A percentile compares a stretch with the other conserved stretches of the same genome.
Conservation (phyloP, 2,329 filamentous ascomycete genomes). For the Trichothecium roseum region DNA sequence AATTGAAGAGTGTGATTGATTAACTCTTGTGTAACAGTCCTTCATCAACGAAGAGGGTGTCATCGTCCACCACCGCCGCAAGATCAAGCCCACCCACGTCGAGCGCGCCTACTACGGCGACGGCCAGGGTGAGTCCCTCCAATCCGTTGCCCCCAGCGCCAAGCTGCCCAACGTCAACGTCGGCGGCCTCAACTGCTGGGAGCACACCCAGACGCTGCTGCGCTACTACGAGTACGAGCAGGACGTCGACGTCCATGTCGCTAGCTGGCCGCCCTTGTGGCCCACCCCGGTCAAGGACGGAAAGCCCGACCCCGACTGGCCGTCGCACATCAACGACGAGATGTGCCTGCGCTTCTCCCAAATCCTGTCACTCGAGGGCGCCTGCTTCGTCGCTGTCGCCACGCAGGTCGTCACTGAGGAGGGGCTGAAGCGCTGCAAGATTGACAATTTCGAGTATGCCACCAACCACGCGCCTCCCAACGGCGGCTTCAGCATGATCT, state of each 20-base stretch:
- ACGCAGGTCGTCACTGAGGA: conserved; percentile 32
- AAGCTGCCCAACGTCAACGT: conserved; percentile 25
- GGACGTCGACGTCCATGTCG: conserved; percentile 33
- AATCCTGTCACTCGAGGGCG: conserved; percentile 44
- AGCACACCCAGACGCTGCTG: conserved; percentile 37
- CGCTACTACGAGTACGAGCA: conserved; percentile 33
- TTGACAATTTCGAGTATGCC: conserved; percentile 21
- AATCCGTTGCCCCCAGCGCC: conserved; percentile 18
- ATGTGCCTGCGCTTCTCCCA: conserved; percentile 33
- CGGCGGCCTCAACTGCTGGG: conserved; percentile 36
- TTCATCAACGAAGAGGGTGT: conserved; percentile 29
- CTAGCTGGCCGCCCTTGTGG: conserved; percentile 29
- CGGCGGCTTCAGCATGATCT: conserved; percentile 18
- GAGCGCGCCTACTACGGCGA: conserved; percentile 39
- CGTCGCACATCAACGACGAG: conserved; percentile 15
- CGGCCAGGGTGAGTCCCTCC: conserved; percentile 24
- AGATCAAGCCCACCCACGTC: conserved; percentile 42
- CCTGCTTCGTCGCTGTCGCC: conserved; percentile 41
- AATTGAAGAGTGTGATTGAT: no score
- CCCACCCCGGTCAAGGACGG: conserved; percentile 9
- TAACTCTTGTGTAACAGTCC: conserved; percentile 29
- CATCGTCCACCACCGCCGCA: conserved; percentile 28
- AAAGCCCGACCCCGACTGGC: conserved; percentile 16
- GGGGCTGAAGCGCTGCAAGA: conserved; percentile 22
- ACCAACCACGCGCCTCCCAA: conserved; percentile 16